These are phyloP conservation scores for Biscogniauxia sp. DNA, from an alignment of 2,329 filamentous ascomycete species.

Conservation along the genomic window DNA sequence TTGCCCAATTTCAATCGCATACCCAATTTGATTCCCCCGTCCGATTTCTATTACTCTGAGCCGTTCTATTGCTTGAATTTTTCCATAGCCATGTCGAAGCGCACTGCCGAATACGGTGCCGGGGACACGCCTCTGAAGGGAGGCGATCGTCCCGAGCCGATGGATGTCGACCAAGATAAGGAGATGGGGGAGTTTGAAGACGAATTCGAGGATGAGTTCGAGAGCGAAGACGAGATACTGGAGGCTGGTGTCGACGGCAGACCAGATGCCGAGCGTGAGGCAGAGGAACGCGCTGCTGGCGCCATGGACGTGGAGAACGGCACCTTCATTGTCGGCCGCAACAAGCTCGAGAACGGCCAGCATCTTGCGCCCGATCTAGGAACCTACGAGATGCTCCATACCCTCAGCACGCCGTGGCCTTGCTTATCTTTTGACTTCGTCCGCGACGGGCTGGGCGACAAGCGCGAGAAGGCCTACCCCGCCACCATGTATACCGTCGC, in stretches of 20 bases:
- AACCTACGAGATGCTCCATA: constrained; percentile 98
- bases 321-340: constrained; percentile 93
- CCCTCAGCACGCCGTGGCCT: constrained; percentile 90
- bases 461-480: constrained; percentile 82
- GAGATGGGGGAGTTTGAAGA: constrained; percentile 87
- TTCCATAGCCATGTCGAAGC: constrained; percentile 53
- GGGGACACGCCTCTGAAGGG: constrained; percentile 55
- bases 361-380: constrained; percentile 86
- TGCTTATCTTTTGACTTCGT: constrained; percentile 95
- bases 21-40: not conserved
- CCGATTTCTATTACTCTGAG: constrained; percentile 6
- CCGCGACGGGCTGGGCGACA: constrained; percentile 79
- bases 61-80: no score
- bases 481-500: constrained; percentile 93
- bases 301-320: constrained; percentile 90
- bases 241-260: constrained; percentile 92
- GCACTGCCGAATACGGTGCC: constrained; percentile 50
- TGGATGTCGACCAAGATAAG: constrained; percentile 63
- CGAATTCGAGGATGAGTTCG: constrained; percentile 89
- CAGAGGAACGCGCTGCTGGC: constrained; percentile 73
- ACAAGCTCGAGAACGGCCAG: constrained; percentile 87
- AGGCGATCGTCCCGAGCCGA: constrained; percentile 59
- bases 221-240: constrained; percentile 85
- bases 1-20: not conserved
- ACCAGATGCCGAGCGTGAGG: constrained; percentile 88